These are phyloP conservation scores for Xanthoconium stramineum DNA, from an alignment of 768 basidiomycete species.

Conservation along the genomic window DNA sequence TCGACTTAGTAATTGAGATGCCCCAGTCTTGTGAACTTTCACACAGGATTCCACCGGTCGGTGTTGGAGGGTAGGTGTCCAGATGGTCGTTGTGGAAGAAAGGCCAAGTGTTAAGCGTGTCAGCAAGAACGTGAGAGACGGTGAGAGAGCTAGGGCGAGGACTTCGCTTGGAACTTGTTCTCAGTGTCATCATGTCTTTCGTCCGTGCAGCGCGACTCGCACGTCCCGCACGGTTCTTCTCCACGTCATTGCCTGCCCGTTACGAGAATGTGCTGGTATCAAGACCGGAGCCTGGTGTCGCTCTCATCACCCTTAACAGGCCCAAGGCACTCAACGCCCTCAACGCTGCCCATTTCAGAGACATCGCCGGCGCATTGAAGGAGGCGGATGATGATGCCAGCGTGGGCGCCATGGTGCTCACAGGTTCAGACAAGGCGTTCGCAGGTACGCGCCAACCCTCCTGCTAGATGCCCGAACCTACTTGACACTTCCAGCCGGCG, in stretches of 20 bases:
- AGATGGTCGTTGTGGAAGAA: background rate
- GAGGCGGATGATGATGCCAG: slow-evolving; percentile 67
- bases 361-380: slow-evolving; percentile 75
- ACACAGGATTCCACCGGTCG: background rate
- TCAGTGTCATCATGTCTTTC: slow-evolving; percentile 17
- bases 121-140: slow-evolving; percentile 1
- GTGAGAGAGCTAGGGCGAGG: too few relatives aligned
- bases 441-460: slow-evolving; percentile 57
- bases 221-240: slow-evolving; percentile 20
- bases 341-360: slow-evolving; percentile 71
- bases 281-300: slow-evolving; percentile 62
- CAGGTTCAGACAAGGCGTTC: slow-evolving; percentile 90
- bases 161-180: background rate
- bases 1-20: background rate
- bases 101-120: background rate
- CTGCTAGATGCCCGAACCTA: background rate
- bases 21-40: background rate
- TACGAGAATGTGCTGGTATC: slow-evolving; percentile 71
- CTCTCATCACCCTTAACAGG: slow-evolving; percentile 84
- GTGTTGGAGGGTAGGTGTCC: background rate
- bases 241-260: slow-evolving; percentile 29
- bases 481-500: slow-evolving; percentile 61
- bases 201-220: slow-evolving; percentile 2
- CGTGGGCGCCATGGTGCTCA: slow-evolving; percentile 85
- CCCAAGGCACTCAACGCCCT: slow-evolving; percentile 91